Base-by-base conservation (phyloP, 257 asterid species). In the Paraleonurus japonicus region DNA sequence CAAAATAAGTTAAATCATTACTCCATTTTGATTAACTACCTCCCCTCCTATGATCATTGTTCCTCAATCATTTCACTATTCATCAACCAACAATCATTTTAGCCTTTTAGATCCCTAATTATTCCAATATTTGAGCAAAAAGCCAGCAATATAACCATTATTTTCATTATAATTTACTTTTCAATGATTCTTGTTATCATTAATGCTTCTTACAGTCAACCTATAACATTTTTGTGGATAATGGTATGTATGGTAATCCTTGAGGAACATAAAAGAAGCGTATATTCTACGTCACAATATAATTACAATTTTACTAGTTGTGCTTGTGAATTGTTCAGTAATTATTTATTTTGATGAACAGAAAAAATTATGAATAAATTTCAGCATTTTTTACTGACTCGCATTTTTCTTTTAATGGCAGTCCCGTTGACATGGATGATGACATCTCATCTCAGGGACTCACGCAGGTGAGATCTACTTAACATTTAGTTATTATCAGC, bases 381-480 rank as follows among this genome's bases (percentile, higher is more conserved):
- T 35, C n/a, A 19, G 39, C 15, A 55, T 55, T 72, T 20, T 8
- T 13, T 39, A 22, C 24, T n/a, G 1, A 17, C 12, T 37, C 23
- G 81, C 76, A 12, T 71, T 63, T 76, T n/a, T n/a, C n/a, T n/a
- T n/a, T 57, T 58, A n/a, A 75, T 51, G 81, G 83, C 61, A 94
- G 99, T 78, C 99, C 99, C 1, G 96, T 89, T 64, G 98, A 94
- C 80, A 83, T 94, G 90, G 65, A 73, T 9, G 89, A 94, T 75
- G 90, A 81, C 30, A 89, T 94, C 79, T 89, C 98, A 71, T 84
- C 90, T 82, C 96, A 86, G 80, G 99, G 99, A 78, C 96, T 91
- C 57, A 84, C 84, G 32, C 98, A 94, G 92, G 99, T 92, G 76
- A 73, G 81, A 55, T 65, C 57, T 69, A 11, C 35, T 64, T 57